phyloP scores from a whole-genome alignment of 345 rosid genomes.

The Citrus sinensis region DNA sequence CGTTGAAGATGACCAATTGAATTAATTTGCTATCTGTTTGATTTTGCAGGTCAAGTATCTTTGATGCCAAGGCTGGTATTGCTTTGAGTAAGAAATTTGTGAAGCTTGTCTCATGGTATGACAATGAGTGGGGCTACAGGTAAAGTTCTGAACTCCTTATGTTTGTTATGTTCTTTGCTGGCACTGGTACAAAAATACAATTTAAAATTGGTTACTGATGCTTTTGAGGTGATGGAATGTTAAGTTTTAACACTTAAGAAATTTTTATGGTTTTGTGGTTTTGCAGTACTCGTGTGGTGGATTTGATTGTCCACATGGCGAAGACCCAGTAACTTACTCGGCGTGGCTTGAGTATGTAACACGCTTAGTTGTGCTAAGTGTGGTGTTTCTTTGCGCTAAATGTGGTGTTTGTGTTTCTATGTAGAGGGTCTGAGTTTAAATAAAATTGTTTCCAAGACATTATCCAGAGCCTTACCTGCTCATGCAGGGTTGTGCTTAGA shows the following conservation, averaged over 20 bases:
- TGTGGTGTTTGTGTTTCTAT: neutral
- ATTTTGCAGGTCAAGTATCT: conserved; percentile 65
- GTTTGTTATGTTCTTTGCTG: no score
- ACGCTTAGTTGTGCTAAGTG: no score
- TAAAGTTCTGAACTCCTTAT: neutral
- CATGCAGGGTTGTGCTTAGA: neutral
- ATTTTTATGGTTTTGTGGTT: neutral
- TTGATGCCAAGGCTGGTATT: conserved; percentile 87
- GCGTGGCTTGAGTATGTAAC: no score
- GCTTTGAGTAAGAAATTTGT: conserved; percentile 57
- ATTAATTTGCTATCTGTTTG: neutral
- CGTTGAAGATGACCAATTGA: neutral
- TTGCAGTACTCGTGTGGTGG: conserved; percentile 65
- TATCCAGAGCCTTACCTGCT: neutral
- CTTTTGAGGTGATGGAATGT: neutral
- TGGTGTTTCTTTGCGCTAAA: neutral
- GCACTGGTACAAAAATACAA: neutral
- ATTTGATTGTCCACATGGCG: conserved; percentile 52
- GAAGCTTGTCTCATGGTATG: conserved; percentile 72
- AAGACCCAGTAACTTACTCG: conserved; percentile 14
- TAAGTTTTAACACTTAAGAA: neutral
- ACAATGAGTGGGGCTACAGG: conserved; percentile 89
- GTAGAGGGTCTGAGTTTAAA: conserved; percentile 7
- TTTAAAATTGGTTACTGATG: no score
- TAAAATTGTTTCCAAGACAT: conserved; percentile 2